These are phyloP conservation scores for Stenocarpella maydis DNA, from an alignment of 2,329 filamentous ascomycete species.

Conservation along the genomic window DNA sequence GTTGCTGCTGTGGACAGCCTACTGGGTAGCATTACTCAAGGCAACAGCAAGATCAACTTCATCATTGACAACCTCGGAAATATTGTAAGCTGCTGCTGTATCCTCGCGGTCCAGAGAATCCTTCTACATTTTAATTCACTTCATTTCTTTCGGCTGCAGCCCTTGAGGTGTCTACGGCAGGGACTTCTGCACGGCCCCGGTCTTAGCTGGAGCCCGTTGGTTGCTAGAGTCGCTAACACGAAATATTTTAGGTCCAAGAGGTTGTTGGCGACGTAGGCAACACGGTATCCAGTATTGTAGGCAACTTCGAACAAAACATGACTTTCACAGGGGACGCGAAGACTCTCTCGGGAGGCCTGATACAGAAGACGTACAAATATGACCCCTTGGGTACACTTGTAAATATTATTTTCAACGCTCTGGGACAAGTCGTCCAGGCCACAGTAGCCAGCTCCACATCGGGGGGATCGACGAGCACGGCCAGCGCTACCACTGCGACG, in stretches of 20 bases:
- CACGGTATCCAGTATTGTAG: conserved; percentile 61
- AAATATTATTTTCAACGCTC: conserved; percentile 62
- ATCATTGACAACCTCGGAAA: conserved; percentile 69
- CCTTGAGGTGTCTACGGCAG: neutral
- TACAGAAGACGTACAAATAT: conserved; percentile 62
- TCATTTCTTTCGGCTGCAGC: neutral
- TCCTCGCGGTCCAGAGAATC: neutral
- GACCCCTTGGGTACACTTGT: conserved; percentile 58
- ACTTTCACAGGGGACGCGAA: conserved; percentile 53
- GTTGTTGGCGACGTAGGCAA: conserved; percentile 56
- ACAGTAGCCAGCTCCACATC: conserved; percentile 43
- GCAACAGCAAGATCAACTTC: conserved; percentile 62
- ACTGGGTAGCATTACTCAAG: conserved; percentile 65
- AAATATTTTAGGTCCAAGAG: conserved; percentile 53
- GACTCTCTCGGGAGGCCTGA: conserved; percentile 46
- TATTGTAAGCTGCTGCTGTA: conserved; percentile 48
- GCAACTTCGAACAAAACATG: conserved; percentile 67
- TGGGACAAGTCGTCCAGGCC: conserved; percentile 63
- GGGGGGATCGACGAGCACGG: conserved; percentile 25
- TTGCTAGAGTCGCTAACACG: neutral
- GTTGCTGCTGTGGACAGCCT: conserved; percentile 66
- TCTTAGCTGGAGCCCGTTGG: neutral
- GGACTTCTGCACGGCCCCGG: neutral
- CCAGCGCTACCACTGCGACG: conserved; percentile 8
- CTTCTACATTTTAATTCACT: no score